Conservation (phyloP, 768 basidiomycete species). For the Mycena venus region DNA sequence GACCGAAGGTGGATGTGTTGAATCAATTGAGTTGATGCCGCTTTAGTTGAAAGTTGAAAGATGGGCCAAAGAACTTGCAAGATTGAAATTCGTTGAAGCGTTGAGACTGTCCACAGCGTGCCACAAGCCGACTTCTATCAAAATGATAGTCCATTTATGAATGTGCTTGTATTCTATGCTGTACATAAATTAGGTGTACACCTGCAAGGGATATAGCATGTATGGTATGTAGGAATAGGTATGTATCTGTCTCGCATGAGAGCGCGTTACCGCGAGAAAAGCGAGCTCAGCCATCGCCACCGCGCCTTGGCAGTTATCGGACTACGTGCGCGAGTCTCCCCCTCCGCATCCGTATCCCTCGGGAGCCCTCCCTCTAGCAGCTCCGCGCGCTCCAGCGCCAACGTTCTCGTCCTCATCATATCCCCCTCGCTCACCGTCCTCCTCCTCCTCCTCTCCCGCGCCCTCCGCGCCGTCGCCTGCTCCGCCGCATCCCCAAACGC, state of each 20-base stretch:
- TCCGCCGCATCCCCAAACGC: slow-evolving; percentile 48
- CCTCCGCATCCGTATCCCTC: slow-evolving; percentile 21
- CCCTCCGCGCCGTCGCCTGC: slow-evolving; percentile 38
- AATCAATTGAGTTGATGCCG: background rate
- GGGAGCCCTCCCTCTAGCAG: slow-evolving; percentile 10
- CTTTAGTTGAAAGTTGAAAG: too few relatives aligned
- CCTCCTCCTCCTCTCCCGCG: slow-evolving; percentile 46
- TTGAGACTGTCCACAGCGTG: too few relatives aligned
- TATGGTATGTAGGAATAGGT: background rate
- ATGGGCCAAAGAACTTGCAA: too few relatives aligned
- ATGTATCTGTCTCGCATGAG: background rate
- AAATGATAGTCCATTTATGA: too few relatives aligned
- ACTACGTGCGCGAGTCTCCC: slow-evolving; percentile 1
- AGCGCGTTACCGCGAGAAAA: background rate
- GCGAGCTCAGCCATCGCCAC: slow-evolving; percentile 31
- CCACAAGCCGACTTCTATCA: too few relatives aligned
- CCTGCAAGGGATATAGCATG: background rate
- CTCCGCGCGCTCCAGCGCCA: slow-evolving; percentile 19
- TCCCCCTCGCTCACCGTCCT: slow-evolving; percentile 70
- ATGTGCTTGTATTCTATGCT: background rate
- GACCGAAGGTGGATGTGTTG: background rate
- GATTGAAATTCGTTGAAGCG: too few relatives aligned
- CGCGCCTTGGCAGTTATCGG: slow-evolving; percentile 24
- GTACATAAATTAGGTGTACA: slow-evolving; percentile 15
- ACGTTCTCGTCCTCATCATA: slow-evolving; percentile 40